phyloP scores from a whole-genome alignment of 352 stramenopile genomes.

The Globisporangium iwayamae region DNA sequence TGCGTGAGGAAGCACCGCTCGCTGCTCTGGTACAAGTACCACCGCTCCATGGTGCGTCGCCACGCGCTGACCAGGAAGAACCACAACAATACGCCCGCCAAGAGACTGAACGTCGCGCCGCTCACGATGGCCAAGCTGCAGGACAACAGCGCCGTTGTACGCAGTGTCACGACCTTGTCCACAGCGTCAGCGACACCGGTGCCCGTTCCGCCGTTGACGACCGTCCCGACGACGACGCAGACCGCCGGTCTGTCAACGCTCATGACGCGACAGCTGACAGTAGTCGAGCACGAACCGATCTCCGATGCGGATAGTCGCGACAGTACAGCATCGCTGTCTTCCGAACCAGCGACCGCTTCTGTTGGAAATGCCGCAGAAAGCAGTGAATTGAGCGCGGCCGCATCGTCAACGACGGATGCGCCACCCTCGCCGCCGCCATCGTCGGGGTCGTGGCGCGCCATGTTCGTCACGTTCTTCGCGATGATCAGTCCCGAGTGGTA shows the following conservation, averaged over 20 bases:
- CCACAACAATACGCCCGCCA: not conserved
- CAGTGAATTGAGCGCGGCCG: not conserved
- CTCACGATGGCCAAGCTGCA: constrained; percentile 8
- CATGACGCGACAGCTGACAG: not conserved
- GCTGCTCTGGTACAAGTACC: constrained; percentile 40
- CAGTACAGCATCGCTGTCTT: not conserved
- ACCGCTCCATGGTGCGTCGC: constrained; percentile 36
- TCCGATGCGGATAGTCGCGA: not conserved
- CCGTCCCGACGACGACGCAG: not conserved
- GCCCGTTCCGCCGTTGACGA: constrained; percentile 9
- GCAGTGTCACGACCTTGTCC: not conserved
- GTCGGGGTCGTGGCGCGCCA: constrained; percentile 43
- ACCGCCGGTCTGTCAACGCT: constrained; percentile 11
- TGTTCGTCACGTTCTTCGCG: constrained; percentile 53
- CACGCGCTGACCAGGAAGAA: constrained; percentile 18
- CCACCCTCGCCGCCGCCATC: constrained; percentile 12
- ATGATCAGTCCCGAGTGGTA: constrained; percentile 57
- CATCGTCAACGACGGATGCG: not conserved
- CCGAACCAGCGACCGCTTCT: not conserved
- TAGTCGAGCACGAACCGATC: not conserved
- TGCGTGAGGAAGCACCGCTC: constrained; percentile 49
- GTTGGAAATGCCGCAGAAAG: not conserved
- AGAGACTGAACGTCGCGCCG: not conserved
- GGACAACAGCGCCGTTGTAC: not conserved
- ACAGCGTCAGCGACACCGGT: not conserved